Conservation (phyloP, 176 grass and related monocot genomes). For the Zea mays region Zm-B73-REFERENCE-NAM-5.0 NC_050102.1:97627501-97628000, state of each 20-base stretch:
- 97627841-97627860: no score
- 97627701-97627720: constrained; percentile 71
- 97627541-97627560: constrained; percentile 78
- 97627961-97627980: no score
- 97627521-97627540: constrained; percentile 68
- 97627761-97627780: no score
- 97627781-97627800: no score
- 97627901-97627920: constrained; percentile 14
- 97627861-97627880: no score
- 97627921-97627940: constrained; percentile 48
- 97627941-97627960: no score
- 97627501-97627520: constrained; percentile 92
- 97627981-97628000: no score
- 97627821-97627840: no score
- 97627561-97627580: constrained; percentile 73
- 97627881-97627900: no score
- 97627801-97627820: no score
- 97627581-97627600: constrained; percentile 66
- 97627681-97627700: not conserved
- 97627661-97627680: not conserved
- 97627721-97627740: constrained; percentile 61
- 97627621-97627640: not conserved
- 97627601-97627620: constrained; percentile 31
- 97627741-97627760: constrained; percentile 52
- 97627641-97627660: not conserved